Evolutionary conservation across 257 asterid genomes (phyloP).

Genomic region (Solanum paucissectum): DNA sequence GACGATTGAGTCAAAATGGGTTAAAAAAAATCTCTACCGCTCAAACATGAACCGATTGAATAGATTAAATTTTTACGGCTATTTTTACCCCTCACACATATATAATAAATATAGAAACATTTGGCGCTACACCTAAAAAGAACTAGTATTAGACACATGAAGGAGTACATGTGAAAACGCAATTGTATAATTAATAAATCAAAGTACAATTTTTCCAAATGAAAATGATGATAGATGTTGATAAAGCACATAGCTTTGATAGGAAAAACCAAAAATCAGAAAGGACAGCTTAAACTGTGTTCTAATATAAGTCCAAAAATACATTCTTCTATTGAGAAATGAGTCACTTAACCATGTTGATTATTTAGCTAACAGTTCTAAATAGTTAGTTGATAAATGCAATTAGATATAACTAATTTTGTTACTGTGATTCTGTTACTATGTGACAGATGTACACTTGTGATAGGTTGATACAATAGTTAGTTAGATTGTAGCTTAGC

Average conservation of each 20-base stretch:
- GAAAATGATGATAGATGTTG: neutral
- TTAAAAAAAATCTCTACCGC: neutral
- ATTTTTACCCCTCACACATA: neutral
- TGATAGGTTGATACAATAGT: too few species aligned
- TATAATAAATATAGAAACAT: neutral
- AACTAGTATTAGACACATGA: neutral
- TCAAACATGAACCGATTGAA: neutral
- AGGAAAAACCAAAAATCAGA: neutral
- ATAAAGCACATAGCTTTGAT: neutral
- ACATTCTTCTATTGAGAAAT: neutral
- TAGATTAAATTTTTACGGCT: neutral
- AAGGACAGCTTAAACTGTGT: neutral
- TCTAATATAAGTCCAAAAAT: neutral
- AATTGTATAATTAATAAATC: neutral
- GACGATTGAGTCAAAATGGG: neutral
- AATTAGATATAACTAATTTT: too few species aligned
- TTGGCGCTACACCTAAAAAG: neutral
- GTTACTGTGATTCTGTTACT: too few species aligned
- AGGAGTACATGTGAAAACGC: neutral
- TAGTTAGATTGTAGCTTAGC: too few species aligned
- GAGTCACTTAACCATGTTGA: too few species aligned
- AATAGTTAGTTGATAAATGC: too few species aligned
- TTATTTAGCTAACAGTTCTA: too few species aligned
- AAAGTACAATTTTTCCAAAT: neutral
- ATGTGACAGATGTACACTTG: too few species aligned